Conservation (phyloP, 2,329 filamentous ascomycete species). For the Colletotrichum falcatum region DNA sequence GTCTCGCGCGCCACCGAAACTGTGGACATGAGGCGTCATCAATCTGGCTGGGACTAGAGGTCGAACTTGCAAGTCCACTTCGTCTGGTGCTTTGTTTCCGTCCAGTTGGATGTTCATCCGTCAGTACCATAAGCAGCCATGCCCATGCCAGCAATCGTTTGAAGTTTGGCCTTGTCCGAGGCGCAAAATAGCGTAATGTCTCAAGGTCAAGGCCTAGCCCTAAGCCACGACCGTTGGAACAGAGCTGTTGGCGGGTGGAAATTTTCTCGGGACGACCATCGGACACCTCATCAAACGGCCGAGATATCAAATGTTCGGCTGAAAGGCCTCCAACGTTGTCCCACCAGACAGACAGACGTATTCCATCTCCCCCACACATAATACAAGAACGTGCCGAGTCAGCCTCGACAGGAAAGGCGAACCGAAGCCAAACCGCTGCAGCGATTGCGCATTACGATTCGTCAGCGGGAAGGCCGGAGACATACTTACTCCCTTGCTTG, state of each 20-base stretch:
- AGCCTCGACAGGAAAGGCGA: background rate
- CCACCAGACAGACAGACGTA: background rate
- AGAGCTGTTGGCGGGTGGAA: background rate
- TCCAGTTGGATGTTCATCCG: constrained; percentile 1
- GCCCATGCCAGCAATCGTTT: constrained; percentile 9
- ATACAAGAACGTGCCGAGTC: too few species aligned
- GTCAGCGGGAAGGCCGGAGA: background rate
- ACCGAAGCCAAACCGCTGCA: background rate
- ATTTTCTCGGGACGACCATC: constrained; percentile 1
- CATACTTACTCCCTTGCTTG: background rate
- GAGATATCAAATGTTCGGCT: background rate
- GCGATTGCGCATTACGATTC: background rate
- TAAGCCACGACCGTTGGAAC: constrained; percentile 34
- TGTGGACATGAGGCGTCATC: constrained; percentile 18
- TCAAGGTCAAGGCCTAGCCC: constrained; percentile 27
- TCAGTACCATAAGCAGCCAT: constrained; percentile 4
- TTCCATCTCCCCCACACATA: too few species aligned
- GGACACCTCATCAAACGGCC: constrained; percentile 16
- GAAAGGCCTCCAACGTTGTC: background rate
- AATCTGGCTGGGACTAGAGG: constrained; percentile 3
- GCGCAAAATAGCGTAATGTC: constrained; percentile 32
- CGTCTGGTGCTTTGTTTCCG: constrained; percentile 12
- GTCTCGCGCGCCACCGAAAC: constrained; percentile 23
- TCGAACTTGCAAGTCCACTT: constrained; percentile 1
- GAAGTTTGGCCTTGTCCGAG: constrained; percentile 12